Base-by-base conservation (phyloP, 495 filamentous ascomycete genomes). In the Tetracladium marchalianum region DNA sequence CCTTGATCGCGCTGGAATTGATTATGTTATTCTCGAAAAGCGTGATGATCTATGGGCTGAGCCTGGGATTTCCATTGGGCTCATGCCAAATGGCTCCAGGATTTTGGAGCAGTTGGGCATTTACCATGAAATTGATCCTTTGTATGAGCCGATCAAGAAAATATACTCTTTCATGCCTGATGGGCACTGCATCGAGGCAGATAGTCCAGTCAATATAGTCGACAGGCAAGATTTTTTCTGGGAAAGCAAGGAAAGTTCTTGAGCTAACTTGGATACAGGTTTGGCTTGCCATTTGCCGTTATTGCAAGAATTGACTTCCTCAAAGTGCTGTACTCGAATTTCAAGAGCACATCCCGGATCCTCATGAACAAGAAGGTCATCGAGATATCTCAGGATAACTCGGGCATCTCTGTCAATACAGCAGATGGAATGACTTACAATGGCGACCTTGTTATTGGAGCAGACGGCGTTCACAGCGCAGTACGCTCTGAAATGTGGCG, bases 51-150 rank as follows among this genome's bases (percentile, higher is more conserved):
- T 72, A 11, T 50, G 62, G 11, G 66, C 69, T 1, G 54, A 67
- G 12, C 44, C 62, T 1, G 74, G 73, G 4, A 61, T 67, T 2
- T 52, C 39, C 31, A 47, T 57, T 18, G 50, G 47, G 5, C 11
- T 65, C 5, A 13, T 39, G 5, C 51, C 58, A 3, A 40, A 53
- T 12, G 66, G 59, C 1, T 42, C 58, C 7, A 63, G 69, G 11
- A 57, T 76, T 36, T 47, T 77, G 8, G 70, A 73, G 44, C 76
- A 80, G 49, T 47, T 78, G 0, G 71, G 62, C 1, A 27, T 71
- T 0, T 57, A 60, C 27, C 65, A 68, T 43, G 52, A 39, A 22
- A 38, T 64, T 43, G 46, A 43, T 10, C 39, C 53, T 2, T 31
- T 19, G 19, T 42, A 39, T 11, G 18, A 34, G 10, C 59, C 55